Evolutionary conservation across 2,329 filamentous ascomycete genomes (phyloP).

Genomic region (Penicillium sp.): DNA sequence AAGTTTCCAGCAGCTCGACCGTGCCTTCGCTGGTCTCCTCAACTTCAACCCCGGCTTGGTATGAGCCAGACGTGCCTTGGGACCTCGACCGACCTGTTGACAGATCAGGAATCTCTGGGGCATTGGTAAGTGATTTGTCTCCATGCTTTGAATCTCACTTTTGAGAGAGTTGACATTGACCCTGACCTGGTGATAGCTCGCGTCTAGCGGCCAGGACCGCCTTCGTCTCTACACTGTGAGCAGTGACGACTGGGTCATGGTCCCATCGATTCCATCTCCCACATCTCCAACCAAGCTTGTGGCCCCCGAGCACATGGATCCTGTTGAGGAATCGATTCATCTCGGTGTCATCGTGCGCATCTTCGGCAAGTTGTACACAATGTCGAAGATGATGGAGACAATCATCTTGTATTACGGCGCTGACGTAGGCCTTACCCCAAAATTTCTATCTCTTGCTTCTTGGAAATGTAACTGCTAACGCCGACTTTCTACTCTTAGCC

Average conservation of each 20-base stretch:
- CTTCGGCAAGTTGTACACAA: constrained; percentile 34
- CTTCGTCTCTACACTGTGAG: constrained; percentile 31
- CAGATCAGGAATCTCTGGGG: not conserved
- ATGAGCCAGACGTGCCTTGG: not conserved
- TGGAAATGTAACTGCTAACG: not conserved
- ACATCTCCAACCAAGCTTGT: constrained; percentile 7
- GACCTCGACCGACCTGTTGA: not conserved
- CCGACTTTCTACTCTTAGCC: constrained; percentile 21
- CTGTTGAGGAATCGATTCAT: constrained; percentile 23
- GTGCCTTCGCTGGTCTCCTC: not conserved
- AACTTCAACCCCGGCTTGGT: not conserved
- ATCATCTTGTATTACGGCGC: constrained; percentile 34
- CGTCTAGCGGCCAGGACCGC: not conserved
- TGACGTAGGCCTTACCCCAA: constrained; percentile 26
- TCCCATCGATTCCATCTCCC: constrained; percentile 10
- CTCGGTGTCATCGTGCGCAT: constrained; percentile 29
- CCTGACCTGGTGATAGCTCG: not conserved
- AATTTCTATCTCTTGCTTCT: not conserved
- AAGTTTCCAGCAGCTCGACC: not conserved
- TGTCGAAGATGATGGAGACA: constrained; percentile 36
- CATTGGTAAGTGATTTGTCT: not conserved
- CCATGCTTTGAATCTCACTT: not conserved
- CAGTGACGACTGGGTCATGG: constrained; percentile 29
- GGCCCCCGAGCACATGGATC: constrained; percentile 17
- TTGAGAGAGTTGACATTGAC: not conserved